Percentiles rank a stretch among this genome's conserved stretches.
These are phyloP conservation scores for Eucalyptus erythrocorys DNA, from an alignment of 345 rosid genomes.

Conservation along the genomic window DNA sequence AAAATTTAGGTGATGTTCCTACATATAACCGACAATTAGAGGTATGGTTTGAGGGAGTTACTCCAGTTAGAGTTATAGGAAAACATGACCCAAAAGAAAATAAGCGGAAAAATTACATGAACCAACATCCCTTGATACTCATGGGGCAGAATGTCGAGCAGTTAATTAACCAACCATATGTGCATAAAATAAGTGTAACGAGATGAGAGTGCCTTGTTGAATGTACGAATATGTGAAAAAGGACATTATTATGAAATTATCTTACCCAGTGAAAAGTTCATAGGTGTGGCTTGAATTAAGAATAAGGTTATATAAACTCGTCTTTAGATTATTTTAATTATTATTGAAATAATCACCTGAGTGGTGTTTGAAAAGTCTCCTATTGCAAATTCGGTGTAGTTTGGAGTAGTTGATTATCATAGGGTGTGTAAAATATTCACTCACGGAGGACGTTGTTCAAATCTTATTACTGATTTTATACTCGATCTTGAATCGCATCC, in stretches of 20 bases:
- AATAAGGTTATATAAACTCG: neutral
- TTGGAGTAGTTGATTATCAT: neutral
- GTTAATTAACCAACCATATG: neutral
- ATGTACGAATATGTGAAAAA: neutral
- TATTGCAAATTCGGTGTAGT: too few species aligned
- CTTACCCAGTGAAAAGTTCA: neutral
- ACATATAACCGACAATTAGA: neutral
- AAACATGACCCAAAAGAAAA: neutral
- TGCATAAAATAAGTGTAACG: neutral
- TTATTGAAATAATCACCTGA: too few species aligned
- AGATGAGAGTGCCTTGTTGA: neutral
- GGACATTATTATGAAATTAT: too few species aligned
- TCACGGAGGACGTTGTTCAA: neutral
- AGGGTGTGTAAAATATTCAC: neutral
- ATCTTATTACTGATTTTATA: too few species aligned
- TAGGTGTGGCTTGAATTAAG: neutral
- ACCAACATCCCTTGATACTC: neutral
- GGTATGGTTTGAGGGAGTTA: neutral
- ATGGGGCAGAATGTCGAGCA: neutral
- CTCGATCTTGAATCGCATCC: too few species aligned
- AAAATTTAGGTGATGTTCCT: neutral
- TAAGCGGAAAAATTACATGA: too few species aligned
- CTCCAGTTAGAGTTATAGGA: neutral
- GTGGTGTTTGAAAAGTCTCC: neutral
- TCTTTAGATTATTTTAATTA: too few species aligned